Evolutionary conservation across 495 filamentous ascomycete species (phyloP).

Genomic region (Corynascus novoguineensis): DNA sequence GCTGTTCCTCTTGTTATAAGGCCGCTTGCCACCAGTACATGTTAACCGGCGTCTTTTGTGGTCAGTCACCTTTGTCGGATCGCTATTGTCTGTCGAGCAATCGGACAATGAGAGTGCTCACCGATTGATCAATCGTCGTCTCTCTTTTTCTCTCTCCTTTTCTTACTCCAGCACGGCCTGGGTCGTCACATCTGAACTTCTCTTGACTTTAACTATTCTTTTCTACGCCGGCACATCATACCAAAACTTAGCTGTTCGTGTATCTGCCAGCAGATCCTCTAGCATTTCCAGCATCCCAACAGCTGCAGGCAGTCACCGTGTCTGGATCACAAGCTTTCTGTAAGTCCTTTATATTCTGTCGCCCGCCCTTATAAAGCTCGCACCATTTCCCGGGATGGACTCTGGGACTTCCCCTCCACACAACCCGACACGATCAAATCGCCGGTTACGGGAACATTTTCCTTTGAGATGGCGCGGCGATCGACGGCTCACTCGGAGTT

Average conservation of each 20-base stretch:
- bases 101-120: conserved; percentile 16
- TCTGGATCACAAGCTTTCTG: conserved; percentile 7
- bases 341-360: conserved; percentile 11
- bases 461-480: neutral
- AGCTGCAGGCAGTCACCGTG: conserved; percentile 11
- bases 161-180: conserved; percentile 10
- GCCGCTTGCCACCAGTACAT: conserved; percentile 6
- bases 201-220: neutral
- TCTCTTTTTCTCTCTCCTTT: conserved; percentile 10
- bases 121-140: conserved; percentile 18
- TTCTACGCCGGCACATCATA: conserved; percentile 8
- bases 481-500: neutral
- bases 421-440: neutral
- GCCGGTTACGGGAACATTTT: neutral
- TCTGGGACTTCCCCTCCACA: neutral
- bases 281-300: neutral
- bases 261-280: conserved; percentile 10
- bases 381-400: neutral
- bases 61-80: conserved; percentile 10
- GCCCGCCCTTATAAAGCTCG: neutral
- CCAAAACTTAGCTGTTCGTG: neutral
- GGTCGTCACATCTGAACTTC: neutral
- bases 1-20: conserved; percentile 17
- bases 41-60: neutral
- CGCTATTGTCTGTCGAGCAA: conserved; percentile 15